Evolutionary conservation across 495 filamentous ascomycete genomes (phyloP).

Genomic region (Neurospora sp.): DNA sequence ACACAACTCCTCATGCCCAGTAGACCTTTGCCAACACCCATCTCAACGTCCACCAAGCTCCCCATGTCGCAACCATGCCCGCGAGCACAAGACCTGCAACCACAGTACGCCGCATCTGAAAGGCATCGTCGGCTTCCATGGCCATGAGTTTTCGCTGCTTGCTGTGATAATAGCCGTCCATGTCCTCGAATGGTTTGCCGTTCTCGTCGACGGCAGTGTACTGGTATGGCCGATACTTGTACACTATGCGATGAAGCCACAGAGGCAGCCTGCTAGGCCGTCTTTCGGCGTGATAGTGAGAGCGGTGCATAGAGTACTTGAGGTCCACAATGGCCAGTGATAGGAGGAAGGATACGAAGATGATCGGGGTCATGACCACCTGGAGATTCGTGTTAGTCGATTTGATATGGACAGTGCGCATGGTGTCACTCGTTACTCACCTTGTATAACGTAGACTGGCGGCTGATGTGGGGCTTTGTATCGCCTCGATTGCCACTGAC

Average conservation of each 20-base stretch:
- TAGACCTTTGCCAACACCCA: constrained; percentile 9
- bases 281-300: constrained; percentile 27
- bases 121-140: constrained; percentile 43
- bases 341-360: constrained; percentile 42
- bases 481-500: constrained; percentile 16
- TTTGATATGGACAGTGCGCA: not conserved
- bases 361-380: constrained; percentile 38
- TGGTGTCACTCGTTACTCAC: constrained; percentile 7
- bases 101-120: constrained; percentile 34
- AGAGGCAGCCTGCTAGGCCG: constrained; percentile 17
- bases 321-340: constrained; percentile 41
- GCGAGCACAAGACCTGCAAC: constrained; percentile 23
- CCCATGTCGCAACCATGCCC: constrained; percentile 16
- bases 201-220: constrained; percentile 14
- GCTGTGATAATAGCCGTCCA: constrained; percentile 38
- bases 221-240: constrained; percentile 22
- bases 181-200: not conserved
- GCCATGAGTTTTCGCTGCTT: constrained; percentile 41
- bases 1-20: not conserved
- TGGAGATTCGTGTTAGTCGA: constrained; percentile 7
- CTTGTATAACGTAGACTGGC: constrained; percentile 26
- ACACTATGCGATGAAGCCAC: constrained; percentile 31
- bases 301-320: constrained; percentile 28
- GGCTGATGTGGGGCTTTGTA: constrained; percentile 4
- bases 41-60: constrained; percentile 15